phyloP scores from a whole-genome alignment of 805 yeast genomes.

The Suhomyces emberorum region DNA sequence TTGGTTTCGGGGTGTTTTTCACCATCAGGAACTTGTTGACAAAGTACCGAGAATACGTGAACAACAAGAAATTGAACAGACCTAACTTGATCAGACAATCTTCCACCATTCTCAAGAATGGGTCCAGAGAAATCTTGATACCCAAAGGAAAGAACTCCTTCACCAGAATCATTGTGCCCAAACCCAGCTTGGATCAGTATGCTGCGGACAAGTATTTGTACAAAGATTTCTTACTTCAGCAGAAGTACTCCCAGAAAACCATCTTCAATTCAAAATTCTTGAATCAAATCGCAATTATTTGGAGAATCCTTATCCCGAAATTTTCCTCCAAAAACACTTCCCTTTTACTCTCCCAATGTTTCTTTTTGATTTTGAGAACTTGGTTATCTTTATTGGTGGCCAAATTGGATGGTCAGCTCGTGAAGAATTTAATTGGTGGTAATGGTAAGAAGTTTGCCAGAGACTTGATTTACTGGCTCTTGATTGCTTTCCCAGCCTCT shows the following conservation, averaged over 20 bases:
- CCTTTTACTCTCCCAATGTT: slow-evolving; percentile 64
- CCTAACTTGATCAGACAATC: slow-evolving; percentile 40
- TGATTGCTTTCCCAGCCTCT: slow-evolving; percentile 89
- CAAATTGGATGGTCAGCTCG: slow-evolving; percentile 87
- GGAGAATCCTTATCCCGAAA: slow-evolving; percentile 80
- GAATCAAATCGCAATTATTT: slow-evolving; percentile 68
- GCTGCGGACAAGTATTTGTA: slow-evolving; percentile 56
- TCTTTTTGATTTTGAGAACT: slow-evolving; percentile 75
- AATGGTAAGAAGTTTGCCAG: slow-evolving; percentile 69
- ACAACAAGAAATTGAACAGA: slow-evolving; percentile 23
- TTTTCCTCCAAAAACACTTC: slow-evolving; percentile 64
- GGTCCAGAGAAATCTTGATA: slow-evolving; percentile 47
- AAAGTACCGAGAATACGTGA: slow-evolving; percentile 28
- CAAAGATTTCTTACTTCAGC: slow-evolving; percentile 42
- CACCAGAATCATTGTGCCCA: slow-evolving; percentile 44
- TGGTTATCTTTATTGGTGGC: slow-evolving; percentile 86
- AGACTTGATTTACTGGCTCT: slow-evolving; percentile 82
- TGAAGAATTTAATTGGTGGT: slow-evolving; percentile 81
- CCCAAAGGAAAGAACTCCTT: slow-evolving; percentile 39
- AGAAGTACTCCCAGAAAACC: slow-evolving; percentile 23
- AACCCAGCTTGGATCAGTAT: slow-evolving; percentile 46
- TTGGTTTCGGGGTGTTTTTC: slow-evolving; percentile 38
- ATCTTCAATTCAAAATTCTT: slow-evolving; percentile 60
- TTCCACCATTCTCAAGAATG: slow-evolving; percentile 41
- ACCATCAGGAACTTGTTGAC: slow-evolving; percentile 27